These are phyloP conservation scores for Tetrahymena elliotti DNA, from an alignment of 73 alveolate species.

Conservation along the genomic window DNA sequence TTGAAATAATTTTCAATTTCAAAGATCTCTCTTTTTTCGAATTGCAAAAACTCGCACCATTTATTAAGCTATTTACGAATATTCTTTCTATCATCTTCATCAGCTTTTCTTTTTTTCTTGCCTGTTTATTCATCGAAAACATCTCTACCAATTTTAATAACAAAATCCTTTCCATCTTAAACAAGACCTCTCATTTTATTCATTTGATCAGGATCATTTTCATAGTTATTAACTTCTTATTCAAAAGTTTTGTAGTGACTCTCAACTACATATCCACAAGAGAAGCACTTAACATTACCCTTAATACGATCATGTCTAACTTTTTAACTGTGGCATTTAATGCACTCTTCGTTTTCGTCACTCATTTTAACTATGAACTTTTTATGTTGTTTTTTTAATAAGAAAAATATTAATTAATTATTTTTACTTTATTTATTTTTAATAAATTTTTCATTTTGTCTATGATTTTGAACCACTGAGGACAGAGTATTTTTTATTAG, in stretches of 20 bases:
- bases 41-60: neutral
- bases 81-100: neutral
- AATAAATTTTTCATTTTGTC: no score
- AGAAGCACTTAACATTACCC: neutral
- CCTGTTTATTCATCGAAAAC: neutral
- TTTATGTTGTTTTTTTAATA: no score
- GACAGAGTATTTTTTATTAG: neutral
- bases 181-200: neutral
- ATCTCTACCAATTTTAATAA: neutral
- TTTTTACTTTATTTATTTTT: no score
- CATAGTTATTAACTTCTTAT: neutral
- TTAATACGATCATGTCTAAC: neutral
- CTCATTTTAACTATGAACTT: neutral
- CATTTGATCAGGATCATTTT: neutral
- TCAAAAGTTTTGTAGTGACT: neutral
- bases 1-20: neutral
- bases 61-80: neutral
- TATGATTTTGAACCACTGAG: neutral
- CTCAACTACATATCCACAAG: neutral
- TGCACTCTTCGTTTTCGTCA: neutral
- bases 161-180: neutral
- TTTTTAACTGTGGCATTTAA: neutral
- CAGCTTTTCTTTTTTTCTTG: neutral
- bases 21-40: neutral
- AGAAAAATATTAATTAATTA: no score